Percentiles rank a stretch among this genome's conserved stretches.
phyloP scores from a whole-genome alignment of 1,284 basidiomycete genomes.

The Mixia osmundae region DNA sequence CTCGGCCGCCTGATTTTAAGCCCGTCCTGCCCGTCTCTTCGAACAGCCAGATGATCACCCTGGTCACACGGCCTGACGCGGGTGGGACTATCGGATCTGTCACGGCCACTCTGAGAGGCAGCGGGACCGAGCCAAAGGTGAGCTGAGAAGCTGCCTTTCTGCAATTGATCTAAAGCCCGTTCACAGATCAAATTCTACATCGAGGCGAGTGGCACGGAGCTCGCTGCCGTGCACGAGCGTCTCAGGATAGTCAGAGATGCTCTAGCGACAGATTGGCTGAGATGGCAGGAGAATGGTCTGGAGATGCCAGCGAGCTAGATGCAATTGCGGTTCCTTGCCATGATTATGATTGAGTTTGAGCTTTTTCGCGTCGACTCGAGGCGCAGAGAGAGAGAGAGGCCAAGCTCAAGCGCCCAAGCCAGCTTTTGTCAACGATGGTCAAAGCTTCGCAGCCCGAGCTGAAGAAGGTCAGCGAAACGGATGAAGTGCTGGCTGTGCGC shows the following conservation, averaged over 20 bases:
- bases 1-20: conserved; percentile 38
- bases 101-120: conserved; percentile 39
- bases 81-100: conserved; percentile 33
- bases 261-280: conserved; percentile 41
- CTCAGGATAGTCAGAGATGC: conserved; percentile 34
- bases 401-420: too few species aligned
- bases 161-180: not conserved
- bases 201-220: conserved; percentile 39
- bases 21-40: conserved; percentile 42
- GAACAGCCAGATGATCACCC: conserved; percentile 57
- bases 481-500: not conserved
- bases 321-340: too few species aligned
- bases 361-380: too few species aligned
- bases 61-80: conserved; percentile 29
- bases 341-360: too few species aligned
- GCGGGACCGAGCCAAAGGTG: conserved; percentile 70
- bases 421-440: too few species aligned
- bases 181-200: conserved; percentile 55
- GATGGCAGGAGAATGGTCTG: conserved; percentile 34
- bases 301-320: too few species aligned
- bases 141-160: not conserved
- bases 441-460: conserved; percentile 1
- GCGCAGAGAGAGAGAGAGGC: too few species aligned
- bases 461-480: conserved; percentile 2
- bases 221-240: conserved; percentile 24